phyloP scores from a whole-genome alignment of 768 basidiomycete genomes.

The Dacryopinax spathularia region DNA sequence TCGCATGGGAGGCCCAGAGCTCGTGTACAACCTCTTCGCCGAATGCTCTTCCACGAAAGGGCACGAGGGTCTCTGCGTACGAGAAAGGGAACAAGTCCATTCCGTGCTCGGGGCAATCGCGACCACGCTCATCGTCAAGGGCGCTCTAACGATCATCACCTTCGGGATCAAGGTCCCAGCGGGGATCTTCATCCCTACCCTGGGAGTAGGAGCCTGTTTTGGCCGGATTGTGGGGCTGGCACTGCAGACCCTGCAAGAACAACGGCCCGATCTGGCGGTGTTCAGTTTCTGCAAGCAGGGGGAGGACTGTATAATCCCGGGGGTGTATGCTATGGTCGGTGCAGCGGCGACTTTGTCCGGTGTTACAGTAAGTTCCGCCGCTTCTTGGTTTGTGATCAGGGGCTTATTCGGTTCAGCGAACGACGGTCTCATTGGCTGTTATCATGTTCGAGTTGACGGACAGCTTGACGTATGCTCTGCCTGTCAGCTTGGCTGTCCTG shows the following conservation, averaged over 20 bases:
- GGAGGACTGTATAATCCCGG: conserved; percentile 68
- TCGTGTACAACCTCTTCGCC: conserved; percentile 80
- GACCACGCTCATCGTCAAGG: conserved; percentile 72
- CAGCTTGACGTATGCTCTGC: conserved; percentile 80
- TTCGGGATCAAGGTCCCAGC: conserved; percentile 87
- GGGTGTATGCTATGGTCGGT: conserved; percentile 90
- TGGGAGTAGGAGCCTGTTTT: conserved; percentile 84
- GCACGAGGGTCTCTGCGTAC: conserved; percentile 55
- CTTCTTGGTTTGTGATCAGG: not conserved
- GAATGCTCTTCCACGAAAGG: conserved; percentile 56
- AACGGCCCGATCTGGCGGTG: conserved; percentile 42
- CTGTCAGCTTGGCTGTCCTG: conserved; percentile 71
- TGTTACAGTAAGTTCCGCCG: conserved; percentile 61
- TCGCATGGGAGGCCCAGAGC: conserved; percentile 88
- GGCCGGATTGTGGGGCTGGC: conserved; percentile 73
- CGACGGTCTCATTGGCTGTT: conserved; percentile 85
- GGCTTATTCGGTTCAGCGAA: conserved; percentile 35
- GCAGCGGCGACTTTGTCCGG: conserved; percentile 89
- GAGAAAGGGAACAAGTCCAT: conserved; percentile 33
- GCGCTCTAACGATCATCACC: conserved; percentile 65
- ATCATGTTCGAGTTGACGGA: conserved; percentile 94
- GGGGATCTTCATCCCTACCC: conserved; percentile 92
- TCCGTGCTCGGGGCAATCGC: conserved; percentile 50
- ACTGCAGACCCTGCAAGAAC: conserved; percentile 61
- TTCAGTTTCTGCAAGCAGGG: conserved; percentile 54